Evolutionary conservation across 768 basidiomycete genomes (phyloP).

Genomic region (Russula sp.): DNA sequence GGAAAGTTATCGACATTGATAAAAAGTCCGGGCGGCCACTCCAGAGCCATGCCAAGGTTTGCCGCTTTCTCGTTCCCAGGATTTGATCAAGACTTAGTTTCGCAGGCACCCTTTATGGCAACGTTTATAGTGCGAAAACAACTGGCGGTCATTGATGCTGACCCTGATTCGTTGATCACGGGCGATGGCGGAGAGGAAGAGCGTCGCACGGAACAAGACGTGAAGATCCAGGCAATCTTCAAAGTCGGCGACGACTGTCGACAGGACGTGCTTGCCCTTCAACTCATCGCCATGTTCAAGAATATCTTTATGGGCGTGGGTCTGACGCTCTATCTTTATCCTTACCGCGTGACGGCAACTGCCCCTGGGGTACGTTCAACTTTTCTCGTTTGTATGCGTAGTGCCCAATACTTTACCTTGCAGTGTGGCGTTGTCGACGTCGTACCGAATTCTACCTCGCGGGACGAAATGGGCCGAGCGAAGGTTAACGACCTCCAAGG

Average conservation of each 20-base stretch:
- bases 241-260: slow-evolving; percentile 99
- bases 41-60: slow-evolving; percentile 95
- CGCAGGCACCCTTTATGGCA: slow-evolving; percentile 98
- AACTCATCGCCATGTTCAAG: slow-evolving; percentile 99
- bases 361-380: slow-evolving; percentile 75
- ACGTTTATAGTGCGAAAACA: slow-evolving; percentile 98
- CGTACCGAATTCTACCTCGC: slow-evolving; percentile 94
- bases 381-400: background rate
- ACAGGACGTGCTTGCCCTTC: slow-evolving; percentile 95
- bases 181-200: slow-evolving; percentile 57
- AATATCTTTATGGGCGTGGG: slow-evolving; percentile 91
- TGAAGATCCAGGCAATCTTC: slow-evolving; percentile 98
- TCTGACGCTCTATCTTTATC: slow-evolving; percentile 86
- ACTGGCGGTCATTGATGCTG: slow-evolving; percentile 57
- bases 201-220: slow-evolving; percentile 51
- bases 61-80: slow-evolving; percentile 14
- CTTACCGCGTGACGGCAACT: slow-evolving; percentile 96
- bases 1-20: slow-evolving; percentile 94
- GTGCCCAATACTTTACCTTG: slow-evolving; percentile 8
- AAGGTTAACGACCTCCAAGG: slow-evolving; percentile 95
- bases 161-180: slow-evolving; percentile 73
- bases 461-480: slow-evolving; percentile 98
- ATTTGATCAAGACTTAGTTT: slow-evolving; percentile 16
- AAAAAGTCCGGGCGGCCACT: slow-evolving; percentile 94
- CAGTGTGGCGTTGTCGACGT: slow-evolving; percentile 99